Base-by-base conservation (phyloP, 192 early-diverging fungal genomes). In the Mortierella claussenii region DNA sequence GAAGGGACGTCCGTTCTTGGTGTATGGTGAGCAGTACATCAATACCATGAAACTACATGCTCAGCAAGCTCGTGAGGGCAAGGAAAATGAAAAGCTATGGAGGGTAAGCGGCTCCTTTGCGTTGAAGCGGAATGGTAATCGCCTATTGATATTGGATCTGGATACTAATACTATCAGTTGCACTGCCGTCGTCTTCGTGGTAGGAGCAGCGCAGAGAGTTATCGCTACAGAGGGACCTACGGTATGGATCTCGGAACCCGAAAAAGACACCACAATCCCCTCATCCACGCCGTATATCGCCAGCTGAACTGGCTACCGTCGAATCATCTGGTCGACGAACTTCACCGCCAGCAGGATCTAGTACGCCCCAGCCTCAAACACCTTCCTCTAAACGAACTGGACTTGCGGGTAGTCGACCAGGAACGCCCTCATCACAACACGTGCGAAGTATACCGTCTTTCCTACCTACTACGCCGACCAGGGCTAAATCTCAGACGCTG, bases 21-120 rank as follows among this genome's bases (percentile, higher is more conserved):
- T 83, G 0, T 81, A 75, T 67, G 84, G 84, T 18, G 68, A 83
- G 49, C 43, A 69, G 17, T 86, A 83, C 32, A 61, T 76, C 55
- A 33, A 66, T 1, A 67, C 58, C 5, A 76, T 76, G 64, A 55
- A 76, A 28, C 20, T 33, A 9, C 64, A 66, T 57, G 73, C 63
- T 21, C 57, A 66, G 31, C 26, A 61, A 32, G 73, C 73, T 0
- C 50, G 73, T 2, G 73, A 76, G 42, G 64, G 64, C 57, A 61
- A 67, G 27, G 59, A 67, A 21, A 66, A 67, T 46, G 73, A 76
- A 44, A 67, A 61, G 45, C 60, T 46, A 3, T 31, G 54, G 27
- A 62, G 69, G 60, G 73, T 67, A 67, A 49, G 71, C 1, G 18
- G 2, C 10, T 27, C 27, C 3, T 31, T 28, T 48, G 28, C 5